Evolutionary conservation across 2,329 filamentous ascomycete genomes (phyloP), one percentile per base, ranked within the genome.

Genomic region (Fusarium floridanum): DNA sequence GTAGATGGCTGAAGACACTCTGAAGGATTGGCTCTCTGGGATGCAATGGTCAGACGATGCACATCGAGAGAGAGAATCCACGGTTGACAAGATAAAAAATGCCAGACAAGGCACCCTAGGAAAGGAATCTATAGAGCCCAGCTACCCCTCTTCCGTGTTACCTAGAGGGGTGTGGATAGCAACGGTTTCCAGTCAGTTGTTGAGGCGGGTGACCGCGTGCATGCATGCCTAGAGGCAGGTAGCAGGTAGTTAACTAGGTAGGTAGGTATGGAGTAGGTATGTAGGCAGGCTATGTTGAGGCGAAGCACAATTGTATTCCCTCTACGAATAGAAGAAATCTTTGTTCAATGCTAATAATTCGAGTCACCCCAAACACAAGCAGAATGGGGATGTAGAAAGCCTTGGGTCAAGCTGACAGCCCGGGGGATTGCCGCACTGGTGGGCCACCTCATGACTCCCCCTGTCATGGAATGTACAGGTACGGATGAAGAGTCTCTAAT

Each of bases 31-130:
- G 50, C 50, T 34, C 50, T 55, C 50, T 34, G 9, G 17, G 34
- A 32, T 53, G 61, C 32, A 22, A 57, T 39, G 36, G 64, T 41
- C 61, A 27, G 34, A 53, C 20, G 34, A 36, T 67, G 24, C 16
- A 41, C 17, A 43, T 37, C 53, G 41, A 41, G 29, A 34, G 27
- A 55, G 50, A 20, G n/a, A 11, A 50, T 48, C 34, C 9, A 48
- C 48, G 41, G 48, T 64, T 29, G 27, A 29, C 4, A 36, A 62
- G 56, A 59, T 22, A 50, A 39, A 17, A 22, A 41, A 55, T 55
- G 50, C 48, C 50, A 61, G 70, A 36, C 70, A 59, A 73, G 55
- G 36, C 36, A 45, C 36, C 66, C 67, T 34, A 17, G 50, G 27
- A 37, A 57, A 20, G 50, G 27, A 37, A 57, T 70, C 12, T 50